These are phyloP conservation scores for Plenodomus biglobosus DNA, from an alignment of 2,329 filamentous ascomycete genomes.

Conservation along the genomic window DNA sequence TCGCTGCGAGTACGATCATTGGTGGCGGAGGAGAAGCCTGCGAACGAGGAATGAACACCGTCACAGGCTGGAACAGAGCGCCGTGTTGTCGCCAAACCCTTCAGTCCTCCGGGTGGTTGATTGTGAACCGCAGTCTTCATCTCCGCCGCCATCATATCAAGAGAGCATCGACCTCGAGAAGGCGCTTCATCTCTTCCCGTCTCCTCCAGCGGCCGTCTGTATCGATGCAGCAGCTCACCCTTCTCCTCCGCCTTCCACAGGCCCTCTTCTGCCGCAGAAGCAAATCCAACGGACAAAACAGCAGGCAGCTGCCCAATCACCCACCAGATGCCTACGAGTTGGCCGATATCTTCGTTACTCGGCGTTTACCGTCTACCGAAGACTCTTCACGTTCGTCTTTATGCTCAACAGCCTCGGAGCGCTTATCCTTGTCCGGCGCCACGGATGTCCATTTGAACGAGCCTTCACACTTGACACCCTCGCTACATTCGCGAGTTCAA, in stretches of 20 bases:
- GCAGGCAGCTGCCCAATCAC: constrained; percentile 1
- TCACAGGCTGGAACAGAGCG: not conserved
- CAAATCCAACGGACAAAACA: not conserved
- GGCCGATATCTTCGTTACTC: constrained; percentile 21
- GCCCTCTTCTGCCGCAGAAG: not conserved
- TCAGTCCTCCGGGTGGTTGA: constrained; percentile 9
- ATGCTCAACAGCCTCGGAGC: constrained; percentile 40
- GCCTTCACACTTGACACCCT: constrained; percentile 13
- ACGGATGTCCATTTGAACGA: constrained; percentile 2
- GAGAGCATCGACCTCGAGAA: constrained; percentile 19
- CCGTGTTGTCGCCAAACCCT: not conserved
- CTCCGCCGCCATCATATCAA: constrained; percentile 9
- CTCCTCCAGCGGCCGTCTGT: not conserved
- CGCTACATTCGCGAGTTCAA: constrained; percentile 36
- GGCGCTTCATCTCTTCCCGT: constrained; percentile 4
- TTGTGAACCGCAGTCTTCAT: constrained; percentile 11
- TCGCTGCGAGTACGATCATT: constrained; percentile 13
- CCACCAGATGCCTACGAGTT: constrained; percentile 13
- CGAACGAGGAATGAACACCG: constrained; percentile 2
- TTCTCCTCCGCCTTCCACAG: not conserved
- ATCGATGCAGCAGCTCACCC: constrained; percentile 6
- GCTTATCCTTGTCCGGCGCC: constrained; percentile 14
- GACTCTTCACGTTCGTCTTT: constrained; percentile 48
- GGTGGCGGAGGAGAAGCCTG: constrained; percentile 11
- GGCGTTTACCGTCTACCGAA: constrained; percentile 40